Evolutionary conservation across 805 yeast genomes (phyloP), one percentile per base, ranked within the genome.

Genomic region (Pichia cabralensis): DNA sequence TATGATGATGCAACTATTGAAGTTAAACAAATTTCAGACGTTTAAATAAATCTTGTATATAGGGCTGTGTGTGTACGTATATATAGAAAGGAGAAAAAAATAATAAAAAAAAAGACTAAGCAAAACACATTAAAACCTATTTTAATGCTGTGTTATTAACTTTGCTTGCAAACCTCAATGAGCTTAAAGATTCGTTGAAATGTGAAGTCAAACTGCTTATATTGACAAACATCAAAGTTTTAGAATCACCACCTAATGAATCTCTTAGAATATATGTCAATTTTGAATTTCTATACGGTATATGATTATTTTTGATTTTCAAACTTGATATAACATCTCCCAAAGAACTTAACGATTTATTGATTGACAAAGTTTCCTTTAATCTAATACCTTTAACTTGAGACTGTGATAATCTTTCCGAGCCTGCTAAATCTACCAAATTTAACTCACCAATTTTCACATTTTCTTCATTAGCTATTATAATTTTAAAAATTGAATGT

Each of bases 211-310:
- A 59, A 3, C 95, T 86, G 1, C 95, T 80, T 1, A 88, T 67
- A 47, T 85, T 88, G 12, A 86, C 96, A 65, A 89, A 80, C 95
- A 89, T 86, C 39, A 89, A 63, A 0, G 96, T 85, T 56, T 89
- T 92, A 3, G 95, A 82, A 36, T 74, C 70, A 0, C 95, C 96
- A 6, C 80, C 76, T 18, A 89, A 63, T 12, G 96, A 85, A 50
- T 82, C 76, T 48, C 86, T 92, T 39, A 89, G 62, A 11, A 88
- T 61, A 51, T 83, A 83, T 0, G 98, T 89, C 50, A 89, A 55
- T 58, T 76, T 73, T 28, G 92, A 74, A 56, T 76, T 69, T 52
- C 89, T 54, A 56, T 65, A 81, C 0, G 89, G 88, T 10, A 80
- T 59, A 51, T 80, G 84, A 13, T 45, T 42, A 18, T 53, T 51